Evolutionary conservation across 2,329 filamentous ascomycete genomes (phyloP), one percentile per base, ranked within the genome.

Genomic region (Exophiala bonariae): DNA sequence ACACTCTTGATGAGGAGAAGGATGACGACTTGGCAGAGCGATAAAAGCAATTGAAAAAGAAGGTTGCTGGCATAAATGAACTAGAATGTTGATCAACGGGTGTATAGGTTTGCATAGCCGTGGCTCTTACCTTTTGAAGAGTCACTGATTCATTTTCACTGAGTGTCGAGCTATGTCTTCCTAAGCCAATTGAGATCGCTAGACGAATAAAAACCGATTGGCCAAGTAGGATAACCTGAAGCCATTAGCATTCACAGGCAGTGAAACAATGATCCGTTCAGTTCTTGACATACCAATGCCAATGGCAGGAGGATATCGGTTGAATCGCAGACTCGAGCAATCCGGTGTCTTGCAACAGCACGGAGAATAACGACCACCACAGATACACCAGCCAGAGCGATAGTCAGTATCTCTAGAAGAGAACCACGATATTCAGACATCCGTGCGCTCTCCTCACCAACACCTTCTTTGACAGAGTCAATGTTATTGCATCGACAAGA

Each of bases 1-100:
- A 50, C 48, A 35, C 38, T 43, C 31, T 50, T 50, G 32, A 50
- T 41, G 14, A 50, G 43, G 16, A 50, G 35, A 6, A 50, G 35
- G n/a, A 50, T 39, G 35, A 50, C 45, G 31, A 44, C 39, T 22
- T 50, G 37, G 14, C 20, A 31, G 7, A 47, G 14, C 17, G 43
- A 41, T 16, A 50, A 32, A n/a, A 50, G 42, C 8, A 43, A 19
- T 36, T 47, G 48, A 17, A 43, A 43, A 19, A 45, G 41, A 22
- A 50, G 43, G 28, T 47, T 50, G 38, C 43, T 45, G 17, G 33
- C 38, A 35, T 50, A 50, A 11, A 22, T 50, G 13, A 50, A 39
- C 48, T 50, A 28, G 14, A 5, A 4, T 7, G 13, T 18, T 16
- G 41, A 14, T 36, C 19, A 28, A 17, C 32, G 7, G 9, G n/a